phyloP scores from a whole-genome alignment of 768 basidiomycete species.

The Cyathus striatus region DNA sequence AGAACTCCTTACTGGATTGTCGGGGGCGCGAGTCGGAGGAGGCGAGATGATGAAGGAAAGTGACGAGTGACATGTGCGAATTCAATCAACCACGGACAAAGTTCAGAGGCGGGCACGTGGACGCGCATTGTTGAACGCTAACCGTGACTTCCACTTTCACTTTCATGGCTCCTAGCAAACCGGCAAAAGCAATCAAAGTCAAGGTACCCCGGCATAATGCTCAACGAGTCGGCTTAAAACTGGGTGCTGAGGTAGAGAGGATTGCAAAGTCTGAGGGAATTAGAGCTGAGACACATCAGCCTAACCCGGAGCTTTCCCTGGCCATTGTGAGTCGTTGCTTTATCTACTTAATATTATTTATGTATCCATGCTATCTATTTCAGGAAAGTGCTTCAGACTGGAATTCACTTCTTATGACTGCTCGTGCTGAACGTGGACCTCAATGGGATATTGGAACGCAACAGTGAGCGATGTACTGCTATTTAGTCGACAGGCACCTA shows the following conservation, averaged over 20 bases:
- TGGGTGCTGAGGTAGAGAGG: slow-evolving; percentile 52
- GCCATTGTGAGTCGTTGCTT: slow-evolving; percentile 69
- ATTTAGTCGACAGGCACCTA: neutral
- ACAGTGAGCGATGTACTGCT: slow-evolving; percentile 47
- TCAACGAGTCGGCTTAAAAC: slow-evolving; percentile 62
- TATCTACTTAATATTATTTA: no score
- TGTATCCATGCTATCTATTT: neutral
- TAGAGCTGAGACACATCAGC: slow-evolving; percentile 56
- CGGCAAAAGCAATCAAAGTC: slow-evolving; percentile 51
- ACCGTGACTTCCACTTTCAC: neutral
- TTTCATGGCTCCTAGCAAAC: slow-evolving; percentile 57
- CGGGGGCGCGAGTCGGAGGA: no score
- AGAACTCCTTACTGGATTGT: no score
- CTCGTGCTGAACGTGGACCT: slow-evolving; percentile 76
- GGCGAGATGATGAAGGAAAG: no score
- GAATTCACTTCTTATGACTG: slow-evolving; percentile 77
- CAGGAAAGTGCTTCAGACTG: slow-evolving; percentile 80
- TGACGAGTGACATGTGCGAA: no score
- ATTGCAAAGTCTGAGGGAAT: slow-evolving; percentile 46
- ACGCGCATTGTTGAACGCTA: neutral
- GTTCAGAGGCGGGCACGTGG: no score
- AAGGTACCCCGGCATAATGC: slow-evolving; percentile 74
- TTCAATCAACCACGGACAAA: no score
- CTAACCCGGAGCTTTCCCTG: slow-evolving; percentile 57
- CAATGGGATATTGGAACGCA: slow-evolving; percentile 89